Evolutionary conservation across 208 protist genomes (phyloP), one percentile per base, ranked within the genome.

Genomic region (Crithidia expoeki): DNA sequence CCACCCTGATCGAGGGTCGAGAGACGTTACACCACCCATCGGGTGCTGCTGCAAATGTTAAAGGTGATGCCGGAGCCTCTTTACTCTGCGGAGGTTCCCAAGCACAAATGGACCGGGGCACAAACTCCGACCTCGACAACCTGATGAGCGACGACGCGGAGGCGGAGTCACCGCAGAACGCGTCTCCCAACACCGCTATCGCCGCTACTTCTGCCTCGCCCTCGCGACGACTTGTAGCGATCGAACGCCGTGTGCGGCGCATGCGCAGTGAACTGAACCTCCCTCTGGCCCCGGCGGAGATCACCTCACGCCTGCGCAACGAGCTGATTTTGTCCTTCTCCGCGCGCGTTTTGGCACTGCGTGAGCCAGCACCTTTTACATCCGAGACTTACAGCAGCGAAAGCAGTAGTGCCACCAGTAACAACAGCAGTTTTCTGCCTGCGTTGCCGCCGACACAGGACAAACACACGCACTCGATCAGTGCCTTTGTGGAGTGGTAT

Each of bases 401-500:
- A 4, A 30, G 1, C 4, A 36, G 17, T 10, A 32, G 32, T 32
- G 11, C 21, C 34, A 19, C 0, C 21, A 46, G 12, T 33, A 44
- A 59, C 53, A 27, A 40, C 19, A 44, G 55, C 55, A 44, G 21
- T 34, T 19, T 30, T 9, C 34, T 40, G 17, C 2, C 17, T 0
- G n/a, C 27, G 12, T 4, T 42, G 5, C 7, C 21, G 0, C 17
- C 28, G 30, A 9, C 4, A 3, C 17, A 62, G 58, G 58, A 82
- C 42, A 59, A 71, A 0, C 62, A 63, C 28, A 84, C 78, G 57
- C 76, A 82, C 47, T 76, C 79, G 42, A 85, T 87, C 21, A 85
- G 84, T 40, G 60, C 73, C 27, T 94, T 94, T 79, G 84, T 94
- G 21, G 86, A 94, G 73, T 94, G 89, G 89, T 94, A 94, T 51